A percentile compares a stretch with the other conserved stretches of the same genome.
Evolutionary conservation across 1,139 yeast species (phyloP).

Genomic region (Suhomyces maxii): DNA sequence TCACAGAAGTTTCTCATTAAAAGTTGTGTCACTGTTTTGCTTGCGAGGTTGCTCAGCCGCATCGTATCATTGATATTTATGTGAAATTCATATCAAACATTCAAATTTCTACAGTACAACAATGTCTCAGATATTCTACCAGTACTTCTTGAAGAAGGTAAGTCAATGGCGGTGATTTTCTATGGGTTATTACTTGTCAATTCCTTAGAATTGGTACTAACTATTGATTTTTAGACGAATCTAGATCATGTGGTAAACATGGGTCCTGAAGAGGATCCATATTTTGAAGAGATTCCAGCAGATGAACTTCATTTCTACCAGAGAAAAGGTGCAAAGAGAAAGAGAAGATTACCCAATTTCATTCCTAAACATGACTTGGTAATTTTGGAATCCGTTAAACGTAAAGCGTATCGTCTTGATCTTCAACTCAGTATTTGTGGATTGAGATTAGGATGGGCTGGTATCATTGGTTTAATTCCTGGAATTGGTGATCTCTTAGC

Average conservation of each 20-base stretch:
- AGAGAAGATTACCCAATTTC: slow-evolving; percentile 52
- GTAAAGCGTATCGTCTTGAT: slow-evolving; percentile 66
- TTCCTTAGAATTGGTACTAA: too few relatives aligned
- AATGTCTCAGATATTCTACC: slow-evolving; percentile 30
- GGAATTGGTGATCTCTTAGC: slow-evolving; percentile 59
- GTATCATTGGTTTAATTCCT: slow-evolving; percentile 69
- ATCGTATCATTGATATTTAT: background rate
- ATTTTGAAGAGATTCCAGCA: slow-evolving; percentile 50
- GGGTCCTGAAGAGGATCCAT: slow-evolving; percentile 45
- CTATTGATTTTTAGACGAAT: slow-evolving; percentile 31
- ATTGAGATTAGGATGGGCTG: slow-evolving; percentile 69
- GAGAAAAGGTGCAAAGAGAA: slow-evolving; percentile 48
- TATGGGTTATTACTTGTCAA: too few relatives aligned
- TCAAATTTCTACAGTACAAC: background rate
- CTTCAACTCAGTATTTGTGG: slow-evolving; percentile 65
- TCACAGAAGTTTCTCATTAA: too few relatives aligned
- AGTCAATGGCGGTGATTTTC: slow-evolving; percentile 15
- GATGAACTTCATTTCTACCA: slow-evolving; percentile 48
- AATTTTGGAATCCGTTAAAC: slow-evolving; percentile 53
- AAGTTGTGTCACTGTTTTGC: too few relatives aligned
- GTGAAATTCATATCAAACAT: background rate
- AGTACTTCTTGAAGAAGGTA: slow-evolving; percentile 41
- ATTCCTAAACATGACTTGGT: slow-evolving; percentile 54
- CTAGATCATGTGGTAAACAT: slow-evolving; percentile 35
- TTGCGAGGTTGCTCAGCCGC: background rate